Evolutionary conservation across 1,284 basidiomycete species (phyloP), one percentile per base, ranked within the genome.

Genomic region (Rhodotorula sp.): DNA sequence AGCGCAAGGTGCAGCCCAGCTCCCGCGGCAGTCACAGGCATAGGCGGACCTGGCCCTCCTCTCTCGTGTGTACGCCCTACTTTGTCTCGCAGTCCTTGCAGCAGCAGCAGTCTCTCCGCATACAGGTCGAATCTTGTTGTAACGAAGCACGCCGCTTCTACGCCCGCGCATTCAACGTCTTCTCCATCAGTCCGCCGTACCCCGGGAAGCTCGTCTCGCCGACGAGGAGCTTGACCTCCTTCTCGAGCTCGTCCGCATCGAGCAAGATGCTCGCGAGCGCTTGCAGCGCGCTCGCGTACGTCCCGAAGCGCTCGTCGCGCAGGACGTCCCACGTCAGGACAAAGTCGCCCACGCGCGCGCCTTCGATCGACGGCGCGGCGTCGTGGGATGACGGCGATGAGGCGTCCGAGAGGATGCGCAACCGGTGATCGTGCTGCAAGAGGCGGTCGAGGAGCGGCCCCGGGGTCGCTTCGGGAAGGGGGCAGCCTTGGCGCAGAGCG

Each of bases 361-460:
- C 71, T 46, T 74, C 71, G 53, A 68, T 34, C 21, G 56, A 49
- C n/a, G 54, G 48, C 52, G n/a, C 0, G 52, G 14, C n/a, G 23
- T 41, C n/a, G 50, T 17, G 0, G 21, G 49, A 14, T 2, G 61
- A 0, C 16, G 61, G 44, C 9, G 25, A 7, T 25, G 9, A n/a
- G 12, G 52, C 42, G 7, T 55, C 48, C 17, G 48, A 46, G 34
- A 61, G 41, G 45, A 58, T 53, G 7, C 65, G 50, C 17, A 71
- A 58, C 4, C 69, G 66, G 10, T 49, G 44, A 49, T 76, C 72
- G 72, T 76, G 74, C 45, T 71, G 67, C 7, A 76, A 21, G 8
- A 76, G 67, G 19, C 74, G 72, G 61, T 74, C 74, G 49, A 76
- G 66, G 3, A 76, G 58, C 1, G 74, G 74, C 3, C 74, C 74